Conservation (phyloP, 202 grass and related monocot species). For the Carex arenaria region DNA sequence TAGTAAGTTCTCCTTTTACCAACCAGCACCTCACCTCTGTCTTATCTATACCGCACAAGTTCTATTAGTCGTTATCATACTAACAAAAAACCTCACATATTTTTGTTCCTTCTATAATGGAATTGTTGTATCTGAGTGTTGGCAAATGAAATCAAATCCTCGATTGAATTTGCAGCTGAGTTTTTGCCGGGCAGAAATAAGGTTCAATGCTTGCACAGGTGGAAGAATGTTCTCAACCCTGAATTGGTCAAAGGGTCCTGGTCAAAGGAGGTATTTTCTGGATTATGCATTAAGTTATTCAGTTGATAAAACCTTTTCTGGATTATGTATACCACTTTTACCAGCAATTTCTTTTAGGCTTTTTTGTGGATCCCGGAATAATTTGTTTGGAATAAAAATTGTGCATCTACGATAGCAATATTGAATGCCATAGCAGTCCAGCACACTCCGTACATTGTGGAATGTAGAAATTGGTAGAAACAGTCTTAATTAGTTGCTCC, state of each 20-base stretch:
- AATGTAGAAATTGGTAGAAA: not conserved
- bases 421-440: not conserved
- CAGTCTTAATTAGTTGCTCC: not conserved
- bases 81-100: not conserved
- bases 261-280: slow-evolving; percentile 80
- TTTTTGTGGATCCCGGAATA: not conserved
- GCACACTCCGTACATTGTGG: not conserved
- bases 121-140: not conserved
- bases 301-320: too few species aligned
- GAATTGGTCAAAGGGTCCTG: slow-evolving; percentile 98
- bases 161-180: slow-evolving; percentile 69
- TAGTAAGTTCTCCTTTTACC: not conserved
- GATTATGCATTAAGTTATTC: not conserved
- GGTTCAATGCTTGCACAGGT: slow-evolving; percentile 96
- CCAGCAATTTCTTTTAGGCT: not conserved
- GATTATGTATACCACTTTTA: not conserved
- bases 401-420: not conserved
- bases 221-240: slow-evolving; percentile 98
- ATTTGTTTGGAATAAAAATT: not conserved
- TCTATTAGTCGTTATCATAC: not conserved
- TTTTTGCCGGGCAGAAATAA: slow-evolving; percentile 80
- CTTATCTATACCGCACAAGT: not conserved
- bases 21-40: not conserved
- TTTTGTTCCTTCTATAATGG: not conserved
- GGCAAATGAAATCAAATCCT: not conserved